Percentiles rank a stretch among this genome's conserved stretches.
phyloP scores from a whole-genome alignment of 768 basidiomycete species.

The Podaxis mareebaensis region DNA sequence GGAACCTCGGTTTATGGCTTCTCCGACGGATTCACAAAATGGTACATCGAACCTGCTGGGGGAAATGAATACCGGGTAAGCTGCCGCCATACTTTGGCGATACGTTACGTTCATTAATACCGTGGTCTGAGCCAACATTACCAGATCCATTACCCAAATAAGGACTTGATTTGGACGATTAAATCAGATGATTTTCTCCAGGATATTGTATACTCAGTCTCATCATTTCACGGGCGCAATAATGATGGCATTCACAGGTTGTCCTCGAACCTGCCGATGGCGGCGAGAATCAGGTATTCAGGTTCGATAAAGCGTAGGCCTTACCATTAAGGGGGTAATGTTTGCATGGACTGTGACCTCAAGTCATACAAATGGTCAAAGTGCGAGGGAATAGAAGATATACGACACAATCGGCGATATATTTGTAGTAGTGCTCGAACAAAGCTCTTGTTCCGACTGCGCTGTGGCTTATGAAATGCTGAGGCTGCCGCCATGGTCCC shows the following conservation, averaged over 20 bases:
- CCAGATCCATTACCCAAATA: slow-evolving; percentile 14
- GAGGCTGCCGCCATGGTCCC: too few relatives aligned
- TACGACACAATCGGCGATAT: too few relatives aligned
- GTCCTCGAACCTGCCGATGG: not conserved
- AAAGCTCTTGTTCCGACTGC: too few relatives aligned
- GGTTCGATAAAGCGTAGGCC: not conserved
- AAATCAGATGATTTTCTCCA: not conserved
- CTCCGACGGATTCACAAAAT: slow-evolving; percentile 12
- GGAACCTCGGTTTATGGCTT: not conserved
- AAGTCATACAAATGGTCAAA: too few relatives aligned
- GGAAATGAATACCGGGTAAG: slow-evolving; percentile 5
- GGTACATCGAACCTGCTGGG: slow-evolving; percentile 12
- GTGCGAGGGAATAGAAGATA: too few relatives aligned
- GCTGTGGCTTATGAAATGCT: too few relatives aligned
- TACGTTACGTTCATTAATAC: not conserved
- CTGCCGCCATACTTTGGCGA: not conserved
- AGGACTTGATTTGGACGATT: slow-evolving; percentile 9
- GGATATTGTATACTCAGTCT: not conserved
- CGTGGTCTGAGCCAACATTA: not conserved
- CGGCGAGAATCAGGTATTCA: not conserved
- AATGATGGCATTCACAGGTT: not conserved
- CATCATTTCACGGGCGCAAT: not conserved
- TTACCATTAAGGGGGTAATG: not conserved
- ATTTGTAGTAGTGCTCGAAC: too few relatives aligned
- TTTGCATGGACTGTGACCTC: too few relatives aligned